Evolutionary conservation across 371 early-diverging fungal species (phyloP), one percentile per base, ranked within the genome.

Genomic region (Syncephalastrum racemosum): DNA sequence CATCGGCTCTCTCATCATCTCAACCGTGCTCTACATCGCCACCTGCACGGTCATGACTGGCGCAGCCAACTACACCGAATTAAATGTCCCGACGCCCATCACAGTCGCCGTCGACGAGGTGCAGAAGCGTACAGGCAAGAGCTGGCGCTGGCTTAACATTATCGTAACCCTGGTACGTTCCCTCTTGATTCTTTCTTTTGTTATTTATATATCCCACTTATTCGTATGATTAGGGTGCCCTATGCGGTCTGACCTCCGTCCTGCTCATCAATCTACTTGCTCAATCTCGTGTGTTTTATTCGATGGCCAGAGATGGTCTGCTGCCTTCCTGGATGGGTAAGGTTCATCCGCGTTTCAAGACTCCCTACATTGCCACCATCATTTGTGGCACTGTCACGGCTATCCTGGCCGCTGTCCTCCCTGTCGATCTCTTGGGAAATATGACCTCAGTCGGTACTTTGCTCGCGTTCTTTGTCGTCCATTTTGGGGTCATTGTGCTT

Each of bases 381-480:
- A 69, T 85, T 12, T 65, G 86, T 1, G 94, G 93, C 15, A n/a
- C 72, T 8, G 58, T 90, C 15, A 83, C 86, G 59, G 85, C 93
- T 0, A 36, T 88, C 15, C 66, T 87, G 12, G 86, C 88, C 3
- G 92, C 83, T 4, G 46, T 92, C 7, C 66, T 95, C 20, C 94
- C 95, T 2, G 83, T 92, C 7, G 90, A 88, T 50, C 67, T 92
- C 7, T 67, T 93, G 3, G 90, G 88, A 51, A 89, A 93, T 52
- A 79, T 94, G 77, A 90, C 92, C 3, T 88, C 90, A 1, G 80
- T 91, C 31, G 93, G 94, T 15, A 93, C 95, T 0, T 71, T 94
- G 27, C 76, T 92, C 59, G 89, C 91, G 0, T 93, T 92, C 78
- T 86, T 90, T 60, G 68, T 93, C 20, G 93, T 93, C 24, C 88